Evolutionary conservation across 2,329 filamentous ascomycete genomes (phyloP), one percentile per base, ranked within the genome.

Genomic region (Exophiala xenobiotica): DNA sequence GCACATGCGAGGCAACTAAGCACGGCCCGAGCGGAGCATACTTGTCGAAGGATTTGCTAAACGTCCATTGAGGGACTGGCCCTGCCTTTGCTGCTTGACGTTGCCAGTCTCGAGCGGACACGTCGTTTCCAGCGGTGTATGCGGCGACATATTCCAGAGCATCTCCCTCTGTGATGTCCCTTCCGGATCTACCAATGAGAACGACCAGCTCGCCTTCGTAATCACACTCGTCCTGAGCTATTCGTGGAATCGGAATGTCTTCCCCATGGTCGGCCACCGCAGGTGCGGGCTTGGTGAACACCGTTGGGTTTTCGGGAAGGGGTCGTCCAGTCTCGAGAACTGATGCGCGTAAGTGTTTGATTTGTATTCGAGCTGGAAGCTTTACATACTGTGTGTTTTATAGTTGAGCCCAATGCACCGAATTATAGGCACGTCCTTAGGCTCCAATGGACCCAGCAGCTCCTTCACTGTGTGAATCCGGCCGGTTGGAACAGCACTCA

Each of bases 161-260:
- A 11, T 66, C 54, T 1, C 49, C 52, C 35, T 65, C 60, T 22
- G 64, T 60, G 5, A 72, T 67, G 51, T 73, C 65, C 5, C 63
- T 60, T 2, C 65, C 67, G 4, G 62, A 54, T 53, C 67, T 68
- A 35, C 49, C 53, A 7, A 72, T 61, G 9, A 73, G 60, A 12
- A 72, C 22, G 0, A 58, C 61, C 9, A 73, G 58, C 54, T 73
- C 69, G 1, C 65, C 67, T 51, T 71, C 69, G 46, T 71, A 72
- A 60, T 71, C 69, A 49, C 61, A 63, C 47, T 71, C 65, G 45
- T 70, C 63, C 0, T 61, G 63, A 4, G 64, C 54, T 29, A 60
- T 54, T 7, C 64, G 65, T 6, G 68, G 54, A 5, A 41, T 58
- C 11, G 68, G 55, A 6, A 60, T 57, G 0, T 60, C 59, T 2